Evolutionary conservation across 1,284 basidiomycete genomes (phyloP), one percentile per base, ranked within the genome.

Genomic region (Leccinum pachyderme): DNA sequence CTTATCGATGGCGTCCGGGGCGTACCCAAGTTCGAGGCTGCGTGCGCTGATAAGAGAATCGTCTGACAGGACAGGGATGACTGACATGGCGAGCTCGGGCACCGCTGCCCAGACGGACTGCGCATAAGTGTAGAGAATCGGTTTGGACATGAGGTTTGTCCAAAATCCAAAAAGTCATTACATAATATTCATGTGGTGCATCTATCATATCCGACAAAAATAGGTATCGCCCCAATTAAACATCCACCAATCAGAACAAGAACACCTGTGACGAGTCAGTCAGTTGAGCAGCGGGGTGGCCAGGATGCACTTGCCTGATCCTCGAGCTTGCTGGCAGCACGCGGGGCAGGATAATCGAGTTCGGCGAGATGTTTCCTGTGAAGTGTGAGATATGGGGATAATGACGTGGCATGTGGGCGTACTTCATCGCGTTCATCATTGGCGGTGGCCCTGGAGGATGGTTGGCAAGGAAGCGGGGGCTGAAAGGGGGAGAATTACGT

Each of bases 401-500:
- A 9, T 15, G 47, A 29, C 3, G 9, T 22, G 28, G 53, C 31
- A 32, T 46, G 48, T 59, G 44, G 12, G 78, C 87, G 73, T 68
- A 92, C 91, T 98, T 98, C 94, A 98, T 98, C 47, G 95, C 96
- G 52, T 78, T 81, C 72, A 97, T 87, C 96, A 98, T 98, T 7
- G 95, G 95, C 24, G 95, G 95, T 55, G 96, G 96, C 49, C 93
- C 87, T 87, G 59, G 4, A 12, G 43, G 41, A 22, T 58, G 37
- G 53, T 59, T n/a, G 55, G 32, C n/a, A 43, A 55, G 3, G 33
- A 25, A 22, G 41, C 32, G 49, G 45, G 44, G 4, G 37, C 18
- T 45, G 25, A 52, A 32, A 29, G 25, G n/a, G 18, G 2, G 25
- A 22, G n/a, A 0, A 11, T 46, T 44, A 73, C 81, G 51, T 66